These are phyloP conservation scores for Chaetothyriales sp. DNA, from an alignment of 2,329 filamentous ascomycete species.

Conservation along the genomic window DNA sequence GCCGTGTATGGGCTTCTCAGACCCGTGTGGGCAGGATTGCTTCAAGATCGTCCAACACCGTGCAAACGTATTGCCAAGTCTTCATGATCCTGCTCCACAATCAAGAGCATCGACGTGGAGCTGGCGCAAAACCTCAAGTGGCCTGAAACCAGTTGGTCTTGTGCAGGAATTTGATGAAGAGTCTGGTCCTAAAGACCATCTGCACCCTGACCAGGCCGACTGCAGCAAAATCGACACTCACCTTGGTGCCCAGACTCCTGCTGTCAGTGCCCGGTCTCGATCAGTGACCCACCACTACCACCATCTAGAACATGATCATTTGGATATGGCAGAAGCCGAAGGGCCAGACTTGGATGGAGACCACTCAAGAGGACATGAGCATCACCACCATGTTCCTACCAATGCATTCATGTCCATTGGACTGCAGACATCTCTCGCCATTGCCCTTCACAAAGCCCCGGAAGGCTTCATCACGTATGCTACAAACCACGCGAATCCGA, in stretches of 20 bases:
- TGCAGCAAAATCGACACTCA: neutral
- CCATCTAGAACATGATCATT: slow-evolving; percentile 15
- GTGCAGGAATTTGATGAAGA: neutral
- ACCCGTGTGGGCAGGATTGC: slow-evolving; percentile 48
- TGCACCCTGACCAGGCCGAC: neutral
- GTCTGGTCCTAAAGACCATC: neutral
- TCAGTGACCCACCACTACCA: slow-evolving; percentile 16
- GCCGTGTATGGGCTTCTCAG: slow-evolving; percentile 48
- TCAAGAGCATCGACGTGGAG: neutral
- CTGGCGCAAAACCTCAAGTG: neutral
- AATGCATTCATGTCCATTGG: slow-evolving; percentile 91
- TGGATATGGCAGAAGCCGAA: neutral
- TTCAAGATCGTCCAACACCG: slow-evolving; percentile 33
- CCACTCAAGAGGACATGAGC: slow-evolving; percentile 30
- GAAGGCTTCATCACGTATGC: slow-evolving; percentile 83
- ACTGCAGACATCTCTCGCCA: slow-evolving; percentile 89
- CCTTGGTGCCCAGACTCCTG: neutral
- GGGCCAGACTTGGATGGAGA: slow-evolving; percentile 8
- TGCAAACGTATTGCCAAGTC: slow-evolving; percentile 7
- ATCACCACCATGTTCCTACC: slow-evolving; percentile 89
- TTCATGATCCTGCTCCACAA: neutral
- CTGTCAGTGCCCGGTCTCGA: slow-evolving; percentile 10
- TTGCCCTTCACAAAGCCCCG: slow-evolving; percentile 90
- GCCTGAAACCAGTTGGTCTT: neutral
- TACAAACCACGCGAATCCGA: slow-evolving; percentile 88